Evolutionary conservation across 345 rosid genomes (phyloP).

Genomic region (Mallotus nudiflorus): DNA sequence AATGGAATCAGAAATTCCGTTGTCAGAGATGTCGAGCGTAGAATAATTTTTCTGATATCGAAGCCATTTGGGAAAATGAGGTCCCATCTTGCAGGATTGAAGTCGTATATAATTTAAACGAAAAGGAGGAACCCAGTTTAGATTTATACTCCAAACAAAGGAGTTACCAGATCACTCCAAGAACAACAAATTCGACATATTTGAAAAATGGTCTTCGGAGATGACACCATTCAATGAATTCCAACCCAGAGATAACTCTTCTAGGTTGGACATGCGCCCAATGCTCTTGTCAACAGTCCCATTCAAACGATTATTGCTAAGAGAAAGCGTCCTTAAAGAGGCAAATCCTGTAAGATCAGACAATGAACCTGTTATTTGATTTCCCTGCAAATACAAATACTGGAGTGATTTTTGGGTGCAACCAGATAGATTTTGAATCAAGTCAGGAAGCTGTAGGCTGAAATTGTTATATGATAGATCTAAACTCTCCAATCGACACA

Average conservation of each 20-base stretch:
- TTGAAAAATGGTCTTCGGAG: neutral
- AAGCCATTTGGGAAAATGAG: constrained; percentile 28
- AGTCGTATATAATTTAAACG: neutral
- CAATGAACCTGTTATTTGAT: neutral
- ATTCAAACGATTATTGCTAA: neutral
- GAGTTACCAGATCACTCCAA: neutral
- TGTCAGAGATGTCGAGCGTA: constrained; percentile 21
- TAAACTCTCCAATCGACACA: neutral
- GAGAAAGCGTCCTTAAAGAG: neutral
- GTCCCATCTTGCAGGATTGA: constrained; percentile 31
- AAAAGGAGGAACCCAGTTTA: neutral
- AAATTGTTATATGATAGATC: neutral
- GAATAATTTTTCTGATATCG: constrained; percentile 3
- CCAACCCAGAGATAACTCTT: neutral
- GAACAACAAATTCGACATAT: neutral
- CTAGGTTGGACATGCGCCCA: neutral
- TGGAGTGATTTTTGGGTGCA: neutral
- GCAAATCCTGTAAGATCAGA: neutral
- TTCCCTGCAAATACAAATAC: neutral
- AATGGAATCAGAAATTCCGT: constrained; percentile 20
- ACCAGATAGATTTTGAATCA: neutral
- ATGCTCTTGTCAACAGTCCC: neutral
- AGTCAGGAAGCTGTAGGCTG: neutral
- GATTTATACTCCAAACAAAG: neutral
- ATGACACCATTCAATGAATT: neutral